phyloP scores from a whole-genome alignment of 306 rosid species.

The Sicyos baderoa region DNA sequence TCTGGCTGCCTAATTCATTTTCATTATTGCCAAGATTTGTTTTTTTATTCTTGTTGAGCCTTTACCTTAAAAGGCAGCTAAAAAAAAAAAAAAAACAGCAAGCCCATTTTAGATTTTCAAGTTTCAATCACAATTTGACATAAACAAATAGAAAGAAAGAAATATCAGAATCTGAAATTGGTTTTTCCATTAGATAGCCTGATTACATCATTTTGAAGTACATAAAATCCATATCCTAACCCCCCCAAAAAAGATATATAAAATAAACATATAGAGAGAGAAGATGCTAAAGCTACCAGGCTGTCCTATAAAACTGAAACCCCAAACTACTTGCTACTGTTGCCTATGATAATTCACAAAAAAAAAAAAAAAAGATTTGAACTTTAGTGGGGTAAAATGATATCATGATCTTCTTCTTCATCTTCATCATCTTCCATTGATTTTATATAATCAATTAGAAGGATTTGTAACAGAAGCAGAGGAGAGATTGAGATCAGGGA shows the following conservation, averaged over 20 bases:
- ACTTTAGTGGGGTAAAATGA: slow-evolving; percentile 53
- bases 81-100: not conserved
- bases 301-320: slow-evolving; percentile 52
- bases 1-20: not conserved
- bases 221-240: slow-evolving; percentile 23
- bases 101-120: not conserved
- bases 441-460: slow-evolving; percentile 29
- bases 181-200: slow-evolving; percentile 47
- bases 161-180: slow-evolving; percentile 37
- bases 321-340: slow-evolving; percentile 41
- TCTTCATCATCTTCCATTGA: slow-evolving; percentile 12
- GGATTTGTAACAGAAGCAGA: slow-evolving; percentile 45
- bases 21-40: not conserved
- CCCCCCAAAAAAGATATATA: too few relatives aligned
- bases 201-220: slow-evolving; percentile 38
- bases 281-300: slow-evolving; percentile 25
- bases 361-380: slow-evolving; percentile 12
- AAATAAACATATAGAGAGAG: not conserved
- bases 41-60: not conserved
- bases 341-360: slow-evolving; percentile 52
- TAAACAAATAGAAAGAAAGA: not conserved
- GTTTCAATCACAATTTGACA: not conserved
- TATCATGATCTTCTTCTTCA: not conserved
- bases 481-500: slow-evolving; percentile 62
- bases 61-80: not conserved